phyloP scores from a whole-genome alignment of 208 protist genomes.

The Balamuthia mandrillaris region DNA sequence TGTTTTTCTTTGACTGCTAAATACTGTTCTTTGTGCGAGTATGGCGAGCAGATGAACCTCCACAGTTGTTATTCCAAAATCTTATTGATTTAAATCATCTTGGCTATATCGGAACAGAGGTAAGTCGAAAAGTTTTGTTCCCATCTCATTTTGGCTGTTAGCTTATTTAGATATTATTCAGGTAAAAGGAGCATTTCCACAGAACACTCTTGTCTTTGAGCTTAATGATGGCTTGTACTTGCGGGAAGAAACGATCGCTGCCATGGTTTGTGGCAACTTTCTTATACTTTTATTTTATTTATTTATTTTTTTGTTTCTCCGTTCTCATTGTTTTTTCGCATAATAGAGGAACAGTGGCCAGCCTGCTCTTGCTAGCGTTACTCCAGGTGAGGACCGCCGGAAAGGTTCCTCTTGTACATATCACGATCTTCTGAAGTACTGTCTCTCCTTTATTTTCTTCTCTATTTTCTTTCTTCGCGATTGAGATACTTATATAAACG shows the following conservation, averaged over 20 bases:
- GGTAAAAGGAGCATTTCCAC: neutral
- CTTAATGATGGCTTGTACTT: slow-evolving; percentile 25
- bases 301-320: neutral
- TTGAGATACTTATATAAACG: too few species aligned
- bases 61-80: slow-evolving; percentile 13
- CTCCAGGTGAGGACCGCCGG: too few species aligned
- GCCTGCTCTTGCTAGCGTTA: too few species aligned
- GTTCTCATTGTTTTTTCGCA: too few species aligned
- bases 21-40: slow-evolving; percentile 31
- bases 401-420: too few species aligned
- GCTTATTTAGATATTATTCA: too few species aligned
- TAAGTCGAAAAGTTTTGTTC: too few species aligned
- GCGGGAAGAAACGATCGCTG: neutral
- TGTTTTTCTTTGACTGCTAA: neutral
- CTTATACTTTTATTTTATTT: neutral
- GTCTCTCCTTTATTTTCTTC: too few species aligned
- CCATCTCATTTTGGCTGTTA: too few species aligned
- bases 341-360: too few species aligned
- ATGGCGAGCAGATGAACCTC: slow-evolving; percentile 29
- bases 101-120: neutral
- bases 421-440: too few species aligned
- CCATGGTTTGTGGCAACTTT: neutral
- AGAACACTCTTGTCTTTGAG: slow-evolving; percentile 29
- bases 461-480: too few species aligned
- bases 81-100: slow-evolving; percentile 33